These are phyloP conservation scores for Oehlia diaphana DNA, from an alignment of 192 early-diverging fungal species.

Conservation along the genomic window DNA sequence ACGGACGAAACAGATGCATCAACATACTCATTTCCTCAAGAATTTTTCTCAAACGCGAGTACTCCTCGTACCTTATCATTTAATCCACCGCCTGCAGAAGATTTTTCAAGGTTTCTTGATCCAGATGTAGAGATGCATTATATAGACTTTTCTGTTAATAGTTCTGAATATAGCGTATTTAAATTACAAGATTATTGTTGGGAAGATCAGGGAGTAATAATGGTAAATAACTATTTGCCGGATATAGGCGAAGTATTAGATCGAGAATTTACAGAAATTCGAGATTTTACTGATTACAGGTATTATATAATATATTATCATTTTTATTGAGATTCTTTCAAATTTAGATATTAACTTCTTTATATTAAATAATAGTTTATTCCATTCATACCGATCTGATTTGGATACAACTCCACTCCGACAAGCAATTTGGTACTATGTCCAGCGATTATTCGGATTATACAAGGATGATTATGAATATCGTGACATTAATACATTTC, in stretches of 20 bases:
- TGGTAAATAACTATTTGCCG: slow-evolving; percentile 50
- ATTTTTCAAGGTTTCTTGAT: slow-evolving; percentile 16
- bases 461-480: slow-evolving; percentile 58
- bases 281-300: slow-evolving; percentile 56
- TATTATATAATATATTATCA: slow-evolving; percentile 1
- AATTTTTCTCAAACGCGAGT: not conserved
- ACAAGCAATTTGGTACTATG: slow-evolving; percentile 58
- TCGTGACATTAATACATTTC: slow-evolving; percentile 41
- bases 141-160: not conserved
- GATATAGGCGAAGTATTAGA: slow-evolving; percentile 52
- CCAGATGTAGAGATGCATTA: not conserved
- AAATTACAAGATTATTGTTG: slow-evolving; percentile 55
- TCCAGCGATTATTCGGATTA: slow-evolving; percentile 52
- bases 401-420: slow-evolving; percentile 58
- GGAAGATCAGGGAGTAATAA: slow-evolving; percentile 56
- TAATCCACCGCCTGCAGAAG: not conserved
- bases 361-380: not conserved
- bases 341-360: not conserved
- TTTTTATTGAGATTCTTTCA: not conserved
- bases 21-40: not conserved
- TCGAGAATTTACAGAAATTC: slow-evolving; percentile 50
- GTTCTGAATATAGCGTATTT: slow-evolving; percentile 39
- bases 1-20: not conserved
- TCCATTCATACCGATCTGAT: slow-evolving; percentile 13
- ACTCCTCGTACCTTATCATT: not conserved